Evolutionary conservation across 2,329 filamentous ascomycete species (phyloP), one percentile per base, ranked within the genome.

Genomic region (Xylariales sp.): DNA sequence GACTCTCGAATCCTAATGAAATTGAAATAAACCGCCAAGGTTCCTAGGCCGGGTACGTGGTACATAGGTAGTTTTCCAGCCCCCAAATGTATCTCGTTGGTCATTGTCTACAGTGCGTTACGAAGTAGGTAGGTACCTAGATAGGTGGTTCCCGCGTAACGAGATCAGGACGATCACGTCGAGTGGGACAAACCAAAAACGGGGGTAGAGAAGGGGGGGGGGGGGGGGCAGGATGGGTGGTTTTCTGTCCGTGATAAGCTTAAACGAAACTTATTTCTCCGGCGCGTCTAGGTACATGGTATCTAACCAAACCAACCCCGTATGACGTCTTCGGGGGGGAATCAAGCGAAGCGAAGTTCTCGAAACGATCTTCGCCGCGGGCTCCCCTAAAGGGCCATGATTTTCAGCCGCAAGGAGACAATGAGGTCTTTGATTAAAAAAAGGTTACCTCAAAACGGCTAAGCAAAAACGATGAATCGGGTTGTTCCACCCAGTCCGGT

Each of bases 321-420:
- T 62, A 62, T 65, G 64, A 61, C 58, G 64, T 62, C 57, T 45
- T 52, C 14, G n/a, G 28, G 39, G 39, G 23, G 4, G 23, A 30
- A n/a, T 45, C 12, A 9, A 16, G 23, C 5, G 23, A 30, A n/a
- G 43, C 12, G 5, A 16, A 58, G 12, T 36, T 32, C 54, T 49
- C 12, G 28, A 23, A 23, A 23, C 36, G 53, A 58, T 56, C 54
- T 32, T 56, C 39, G 39, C 39, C 16, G 18, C 9, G 18, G 23
- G 9, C 18, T 23, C 41, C 53, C 32, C 36, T 3, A 28, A 32
- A 39, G n/a, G 60, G 41, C 50, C 50, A 30, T 39, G 60, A 48
- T 59, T 67, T 52, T 67, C 59, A 67, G 64, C 64, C 59, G 64
- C 59, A 67, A 59, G 59, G 64, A 46, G 36, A 10, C 4, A 45